Base-by-base conservation (phyloP, 2,329 filamentous ascomycete species). In the Phaeosphaeria sp. region DNA sequence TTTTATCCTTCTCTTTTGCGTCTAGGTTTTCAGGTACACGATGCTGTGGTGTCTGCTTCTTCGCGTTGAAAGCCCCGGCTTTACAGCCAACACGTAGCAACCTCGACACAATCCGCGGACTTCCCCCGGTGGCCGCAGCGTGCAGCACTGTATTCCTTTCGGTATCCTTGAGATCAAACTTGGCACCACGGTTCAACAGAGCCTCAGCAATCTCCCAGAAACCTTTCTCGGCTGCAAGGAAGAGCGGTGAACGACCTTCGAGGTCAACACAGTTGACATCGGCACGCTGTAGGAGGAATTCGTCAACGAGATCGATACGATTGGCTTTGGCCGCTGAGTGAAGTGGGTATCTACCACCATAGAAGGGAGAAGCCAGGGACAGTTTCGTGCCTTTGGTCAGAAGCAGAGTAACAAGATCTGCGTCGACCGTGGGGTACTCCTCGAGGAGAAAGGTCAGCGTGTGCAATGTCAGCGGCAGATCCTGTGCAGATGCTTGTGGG, bases 261-360 rank as follows among this genome's bases (percentile, higher is more conserved):
- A 51, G 21, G 49, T 74, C 69, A 1, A 43, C 24, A 43, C 57
- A 59, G 33, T 73, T 62, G 21, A 64, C 42, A 24, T 73, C 57
- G 1, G 60, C 59, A 2, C 61, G 42, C 11, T 65, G 62, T 6
- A 55, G 53, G 3, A 73, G 50, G n/a, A 73, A 59, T 39, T 68
- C 60, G 2, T 72, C 66, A 6, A 72, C 60, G 11, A 70, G 51
- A 20, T 73, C 69, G 20, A 66, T 39, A 2, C 69, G 68, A 25
- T 69, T 68, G 8, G 64, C 63, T 43, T 63, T 61, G 7, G 65
- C 63, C 9, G 72, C 68, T 0, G 71, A 70, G 47, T 74, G 72
- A 8, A 74, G 57, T 17, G 72, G 68, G 42, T 57, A 61, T n/a
- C 69, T 65, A 2, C 66, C 62, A 17, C 60, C 55, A 55, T 70